phyloP scores from a whole-genome alignment of 202 grass and related monocot genomes.

The Schoenoplectus tabernaemontani region DNA sequence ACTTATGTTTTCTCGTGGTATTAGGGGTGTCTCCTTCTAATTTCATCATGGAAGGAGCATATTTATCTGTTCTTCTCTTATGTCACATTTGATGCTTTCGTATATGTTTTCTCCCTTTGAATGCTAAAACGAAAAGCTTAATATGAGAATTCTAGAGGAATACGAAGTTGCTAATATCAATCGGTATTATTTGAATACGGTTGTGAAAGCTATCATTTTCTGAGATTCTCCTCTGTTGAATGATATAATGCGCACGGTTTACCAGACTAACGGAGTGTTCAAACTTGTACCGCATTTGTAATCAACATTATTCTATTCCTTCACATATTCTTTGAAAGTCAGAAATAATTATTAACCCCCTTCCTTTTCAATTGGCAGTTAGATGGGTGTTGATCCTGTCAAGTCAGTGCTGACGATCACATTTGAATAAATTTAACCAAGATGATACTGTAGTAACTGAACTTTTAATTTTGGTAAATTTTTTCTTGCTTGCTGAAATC shows the following conservation, averaged over 20 bases:
- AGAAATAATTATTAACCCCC: neutral
- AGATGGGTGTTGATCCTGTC: neutral
- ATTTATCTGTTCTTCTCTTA: no score
- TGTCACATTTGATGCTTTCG: neutral
- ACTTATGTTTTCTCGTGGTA: no score
- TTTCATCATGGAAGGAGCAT: no score
- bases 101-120: neutral
- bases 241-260: neutral
- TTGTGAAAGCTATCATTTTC: neutral
- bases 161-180: neutral
- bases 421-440: no score
- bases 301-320: neutral
- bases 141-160: neutral
- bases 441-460: no score
- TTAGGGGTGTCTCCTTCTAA: no score
- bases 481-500: no score
- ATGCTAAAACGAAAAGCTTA: neutral
- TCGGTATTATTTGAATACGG: neutral
- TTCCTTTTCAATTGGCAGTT: neutral
- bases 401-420: no score
- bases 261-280: neutral
- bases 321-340: neutral
- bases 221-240: neutral
- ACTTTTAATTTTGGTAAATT: no score
- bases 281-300: neutral